Evolutionary conservation across 1,284 basidiomycete species (phyloP).

Genomic region (Naganishia albida): DNA sequence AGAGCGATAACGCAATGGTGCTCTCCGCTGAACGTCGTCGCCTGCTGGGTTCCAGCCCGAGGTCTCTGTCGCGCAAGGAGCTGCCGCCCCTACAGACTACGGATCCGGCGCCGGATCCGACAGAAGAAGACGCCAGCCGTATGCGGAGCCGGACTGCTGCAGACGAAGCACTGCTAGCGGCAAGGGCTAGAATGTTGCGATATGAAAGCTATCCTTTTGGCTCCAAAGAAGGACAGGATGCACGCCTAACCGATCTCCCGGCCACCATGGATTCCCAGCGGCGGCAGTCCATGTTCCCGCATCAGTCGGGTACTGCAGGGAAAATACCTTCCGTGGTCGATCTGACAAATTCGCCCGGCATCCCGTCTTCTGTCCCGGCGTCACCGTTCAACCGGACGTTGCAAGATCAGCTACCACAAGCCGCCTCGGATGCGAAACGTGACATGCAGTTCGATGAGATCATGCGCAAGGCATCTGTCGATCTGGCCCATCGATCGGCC

Average conservation of each 20-base stretch:
- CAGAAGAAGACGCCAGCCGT: too few relatives aligned
- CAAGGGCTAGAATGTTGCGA: conserved; percentile 9
- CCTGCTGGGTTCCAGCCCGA: conserved; percentile 12
- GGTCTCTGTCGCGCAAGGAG: not conserved
- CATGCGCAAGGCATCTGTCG: conserved; percentile 18
- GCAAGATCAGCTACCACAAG: not conserved
- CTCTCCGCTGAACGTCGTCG: conserved; percentile 14
- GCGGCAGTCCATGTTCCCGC: conserved; percentile 13
- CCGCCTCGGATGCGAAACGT: conserved; percentile 1
- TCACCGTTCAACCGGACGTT: not conserved
- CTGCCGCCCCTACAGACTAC: not conserved
- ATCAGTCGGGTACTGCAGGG: not conserved
- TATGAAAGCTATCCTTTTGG: conserved; percentile 28
- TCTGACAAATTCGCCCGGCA: not conserved
- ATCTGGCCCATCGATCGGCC: conserved; percentile 13
- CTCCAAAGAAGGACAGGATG: not conserved
- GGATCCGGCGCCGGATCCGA: too few relatives aligned
- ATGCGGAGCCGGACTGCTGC: not conserved
- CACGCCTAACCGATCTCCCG: not conserved
- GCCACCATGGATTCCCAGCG: not conserved
- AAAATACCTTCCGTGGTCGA: not conserved
- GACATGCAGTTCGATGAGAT: conserved; percentile 25
- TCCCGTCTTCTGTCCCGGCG: not conserved
- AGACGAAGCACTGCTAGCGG: conserved; percentile 22
- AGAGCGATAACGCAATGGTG: conserved; percentile 17